Evolutionary conservation across 2,329 filamentous ascomycete species (phyloP).

Genomic region (Nigrospora osmanthi): DNA sequence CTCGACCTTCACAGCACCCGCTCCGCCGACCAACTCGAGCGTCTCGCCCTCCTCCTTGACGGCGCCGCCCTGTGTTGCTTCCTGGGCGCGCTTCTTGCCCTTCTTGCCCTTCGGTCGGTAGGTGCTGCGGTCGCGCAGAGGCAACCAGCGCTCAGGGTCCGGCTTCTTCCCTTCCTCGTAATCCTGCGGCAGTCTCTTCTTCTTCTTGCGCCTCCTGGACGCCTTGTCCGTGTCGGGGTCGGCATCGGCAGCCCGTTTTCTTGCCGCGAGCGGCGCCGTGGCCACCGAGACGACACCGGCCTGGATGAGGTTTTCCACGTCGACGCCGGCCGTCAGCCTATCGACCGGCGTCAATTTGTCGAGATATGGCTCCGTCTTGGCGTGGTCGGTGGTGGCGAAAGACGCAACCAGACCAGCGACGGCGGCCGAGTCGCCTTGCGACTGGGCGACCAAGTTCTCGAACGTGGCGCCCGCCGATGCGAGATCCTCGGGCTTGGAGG

Average conservation of each 20-base stretch:
- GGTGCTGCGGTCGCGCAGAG: constrained; percentile 77
- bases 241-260: constrained; percentile 40
- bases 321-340: constrained; percentile 50
- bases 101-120: constrained; percentile 91
- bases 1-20: constrained; percentile 56
- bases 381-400: constrained; percentile 54
- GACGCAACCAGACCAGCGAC: constrained; percentile 83
- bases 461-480: constrained; percentile 72
- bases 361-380: constrained; percentile 46
- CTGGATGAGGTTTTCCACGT: constrained; percentile 55
- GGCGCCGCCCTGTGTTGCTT: constrained; percentile 77
- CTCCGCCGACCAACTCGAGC: constrained; percentile 54
- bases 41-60: constrained; percentile 63
- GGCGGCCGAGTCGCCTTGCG: constrained; percentile 61
- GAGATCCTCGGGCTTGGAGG: constrained; percentile 60
- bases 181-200: constrained; percentile 54
- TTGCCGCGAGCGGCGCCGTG: constrained; percentile 28
- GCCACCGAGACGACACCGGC: constrained; percentile 52
- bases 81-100: constrained; percentile 73
- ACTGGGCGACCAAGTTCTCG: constrained; percentile 56
- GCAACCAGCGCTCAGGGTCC: constrained; percentile 90
- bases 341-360: constrained; percentile 53
- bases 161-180: constrained; percentile 71
- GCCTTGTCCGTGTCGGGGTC: constrained; percentile 32
- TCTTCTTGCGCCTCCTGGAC: constrained; percentile 46